Conservation (phyloP, 345 rosid genomes). For the Hirschfeldia incana region DNA sequence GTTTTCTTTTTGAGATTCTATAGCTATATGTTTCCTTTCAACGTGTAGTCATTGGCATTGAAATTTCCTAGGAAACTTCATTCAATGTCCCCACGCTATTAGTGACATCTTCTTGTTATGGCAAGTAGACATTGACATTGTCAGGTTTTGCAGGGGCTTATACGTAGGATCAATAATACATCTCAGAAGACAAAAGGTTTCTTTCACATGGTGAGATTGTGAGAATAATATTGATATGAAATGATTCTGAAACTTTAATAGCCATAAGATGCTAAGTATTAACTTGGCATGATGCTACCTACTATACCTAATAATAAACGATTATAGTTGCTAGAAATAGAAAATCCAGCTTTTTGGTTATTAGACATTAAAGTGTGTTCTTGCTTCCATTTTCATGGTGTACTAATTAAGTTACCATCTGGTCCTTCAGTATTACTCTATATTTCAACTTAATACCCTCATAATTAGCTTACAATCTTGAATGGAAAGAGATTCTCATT, state of each 20-base stretch:
- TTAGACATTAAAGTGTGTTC: background rate
- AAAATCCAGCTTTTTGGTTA: background rate
- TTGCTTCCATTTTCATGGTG: conserved; percentile 7
- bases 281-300: conserved; percentile 23
- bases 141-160: background rate
- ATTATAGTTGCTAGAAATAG: background rate
- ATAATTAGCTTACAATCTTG: background rate
- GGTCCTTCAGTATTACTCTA: background rate
- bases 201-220: conserved; percentile 18
- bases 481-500: background rate
- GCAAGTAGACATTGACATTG: conserved; percentile 11
- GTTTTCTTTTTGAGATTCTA: no score
- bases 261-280: conserved; percentile 4
- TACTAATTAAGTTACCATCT: background rate
- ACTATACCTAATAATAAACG: conserved; percentile 1
- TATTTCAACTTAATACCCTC: conserved; percentile 1
- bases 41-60: background rate
- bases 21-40: no score
- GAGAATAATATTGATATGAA: background rate
- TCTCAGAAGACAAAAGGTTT: background rate
- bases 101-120: background rate
- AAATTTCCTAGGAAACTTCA: conserved; percentile 18
- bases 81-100: background rate
- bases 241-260: background rate
- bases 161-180: conserved; percentile 11